Evolutionary conservation across 768 basidiomycete genomes (phyloP).

Genomic region (Panaeolus cyanescens): DNA sequence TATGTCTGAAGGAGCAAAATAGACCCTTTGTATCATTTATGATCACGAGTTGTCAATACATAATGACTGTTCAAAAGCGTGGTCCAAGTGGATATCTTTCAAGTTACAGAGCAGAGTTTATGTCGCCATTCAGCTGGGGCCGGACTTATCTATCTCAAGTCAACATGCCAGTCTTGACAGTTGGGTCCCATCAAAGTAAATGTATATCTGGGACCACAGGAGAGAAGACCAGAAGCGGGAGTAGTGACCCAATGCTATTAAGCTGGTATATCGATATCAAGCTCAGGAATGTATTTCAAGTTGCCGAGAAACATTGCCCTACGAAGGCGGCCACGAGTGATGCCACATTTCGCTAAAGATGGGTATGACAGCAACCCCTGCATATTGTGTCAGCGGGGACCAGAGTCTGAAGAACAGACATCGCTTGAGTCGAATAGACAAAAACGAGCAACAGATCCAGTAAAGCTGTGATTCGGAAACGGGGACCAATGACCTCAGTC

Average conservation of each 20-base stretch:
- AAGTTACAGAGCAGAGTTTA: not conserved
- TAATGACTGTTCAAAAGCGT: not conserved
- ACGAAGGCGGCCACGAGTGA: not conserved
- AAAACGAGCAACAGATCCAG: not conserved
- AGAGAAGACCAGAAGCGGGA: constrained; percentile 1
- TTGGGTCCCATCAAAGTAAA: not conserved
- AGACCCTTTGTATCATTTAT: not conserved
- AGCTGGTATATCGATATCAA: too few relatives aligned
- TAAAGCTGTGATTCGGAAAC: not conserved
- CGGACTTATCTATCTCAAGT: not conserved
- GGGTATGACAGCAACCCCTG: not conserved
- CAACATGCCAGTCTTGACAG: not conserved
- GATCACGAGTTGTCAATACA: not conserved
- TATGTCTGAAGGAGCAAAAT: not conserved
- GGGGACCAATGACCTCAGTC: not conserved
- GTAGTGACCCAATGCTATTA: not conserved
- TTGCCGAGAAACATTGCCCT: not conserved
- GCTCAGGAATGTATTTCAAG: not conserved
- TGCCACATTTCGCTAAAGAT: not conserved
- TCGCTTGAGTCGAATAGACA: not conserved
- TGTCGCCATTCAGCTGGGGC: not conserved
- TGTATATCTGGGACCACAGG: not conserved
- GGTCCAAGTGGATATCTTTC: not conserved
- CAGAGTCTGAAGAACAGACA: not conserved
- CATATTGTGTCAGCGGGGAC: not conserved